Percentiles rank a stretch among this genome's conserved stretches.
Conservation (phyloP, 176 grass and related monocot species). For the Hordeum marinum region DNA sequence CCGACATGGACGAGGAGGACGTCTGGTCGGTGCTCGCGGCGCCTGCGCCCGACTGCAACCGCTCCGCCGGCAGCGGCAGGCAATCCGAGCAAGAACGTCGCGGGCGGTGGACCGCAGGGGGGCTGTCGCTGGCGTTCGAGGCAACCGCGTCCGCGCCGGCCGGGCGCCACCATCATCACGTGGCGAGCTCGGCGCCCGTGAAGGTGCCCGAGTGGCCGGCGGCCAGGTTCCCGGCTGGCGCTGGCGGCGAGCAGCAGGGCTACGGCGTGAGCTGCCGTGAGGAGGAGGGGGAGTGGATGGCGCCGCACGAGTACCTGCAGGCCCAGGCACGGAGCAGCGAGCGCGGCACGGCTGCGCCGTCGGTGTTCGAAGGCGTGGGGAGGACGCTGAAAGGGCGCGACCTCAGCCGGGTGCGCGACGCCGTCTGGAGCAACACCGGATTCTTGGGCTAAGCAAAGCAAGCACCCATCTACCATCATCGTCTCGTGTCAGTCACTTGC, state of each 20-base stretch:
- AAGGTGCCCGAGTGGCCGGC: constrained; percentile 10
- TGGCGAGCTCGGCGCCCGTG: not conserved
- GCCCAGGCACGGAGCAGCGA: not conserved
- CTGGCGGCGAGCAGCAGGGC: not conserved
- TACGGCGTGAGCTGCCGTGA: constrained; percentile 5
- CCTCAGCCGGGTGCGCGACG: constrained; percentile 20
- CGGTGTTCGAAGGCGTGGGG: constrained; percentile 24
- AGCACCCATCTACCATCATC: not conserved
- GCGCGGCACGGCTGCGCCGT: not conserved
- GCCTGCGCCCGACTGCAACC: not conserved
- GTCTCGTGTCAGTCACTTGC: not conserved
- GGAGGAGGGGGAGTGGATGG: constrained; percentile 4
- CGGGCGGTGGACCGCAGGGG: not conserved
- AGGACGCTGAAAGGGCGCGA: constrained; percentile 29
- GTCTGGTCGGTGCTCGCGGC: not conserved
- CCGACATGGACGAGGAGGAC: constrained; percentile 14
- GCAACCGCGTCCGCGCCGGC: not conserved
- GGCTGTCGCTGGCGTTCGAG: constrained; percentile 1
- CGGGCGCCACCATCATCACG: not conserved
- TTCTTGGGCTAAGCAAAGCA: constrained; percentile 16
- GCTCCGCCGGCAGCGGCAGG: not conserved
- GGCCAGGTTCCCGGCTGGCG: not conserved
- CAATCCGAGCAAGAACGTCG: not conserved
- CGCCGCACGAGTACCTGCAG: constrained; percentile 24
- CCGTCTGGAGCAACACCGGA: constrained; percentile 26